Evolutionary conservation across 139 green algal genomes (phyloP).

Genomic region (Spirogloea muscicola): DNA sequence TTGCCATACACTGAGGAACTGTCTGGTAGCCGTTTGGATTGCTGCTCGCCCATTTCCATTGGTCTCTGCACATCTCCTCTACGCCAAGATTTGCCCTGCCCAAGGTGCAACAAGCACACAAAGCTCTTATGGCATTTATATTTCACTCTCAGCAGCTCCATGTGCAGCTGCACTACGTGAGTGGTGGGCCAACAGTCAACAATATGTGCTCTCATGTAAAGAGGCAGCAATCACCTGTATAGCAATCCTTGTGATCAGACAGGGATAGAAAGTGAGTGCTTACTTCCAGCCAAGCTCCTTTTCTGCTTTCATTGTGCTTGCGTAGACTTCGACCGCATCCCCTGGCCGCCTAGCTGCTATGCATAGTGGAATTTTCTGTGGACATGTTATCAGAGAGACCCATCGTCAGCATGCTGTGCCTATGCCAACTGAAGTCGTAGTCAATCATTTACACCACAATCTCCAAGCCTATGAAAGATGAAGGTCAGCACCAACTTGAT

Average conservation of each 20-base stretch:
- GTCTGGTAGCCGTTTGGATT: too few relatives aligned
- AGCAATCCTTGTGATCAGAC: not conserved
- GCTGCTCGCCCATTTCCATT: slow-evolving; percentile 87
- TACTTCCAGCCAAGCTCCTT: slow-evolving; percentile 84
- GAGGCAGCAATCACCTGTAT: not conserved
- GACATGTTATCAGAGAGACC: not conserved
- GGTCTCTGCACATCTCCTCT: slow-evolving; percentile 87
- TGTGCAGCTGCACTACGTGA: not conserved
- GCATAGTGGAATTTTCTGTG: slow-evolving; percentile 19
- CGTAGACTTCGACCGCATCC: slow-evolving; percentile 86
- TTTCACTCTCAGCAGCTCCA: too few relatives aligned
- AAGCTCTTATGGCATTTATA: too few relatives aligned
- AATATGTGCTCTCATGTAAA: not conserved
- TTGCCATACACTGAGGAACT: too few relatives aligned
- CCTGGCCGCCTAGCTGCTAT: slow-evolving; percentile 54
- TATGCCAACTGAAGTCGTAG: not conserved
- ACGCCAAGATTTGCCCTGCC: slow-evolving; percentile 62
- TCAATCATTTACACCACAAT: not conserved
- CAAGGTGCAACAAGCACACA: too few relatives aligned
- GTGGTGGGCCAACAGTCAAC: not conserved
- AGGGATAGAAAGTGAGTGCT: not conserved
- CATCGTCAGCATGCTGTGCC: not conserved
- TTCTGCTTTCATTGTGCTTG: slow-evolving; percentile 75
- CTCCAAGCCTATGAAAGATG: not conserved
- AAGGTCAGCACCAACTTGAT: not conserved